Evolutionary conservation across 306 rosid genomes (phyloP).

Genomic region (Clitoria ternatea): DNA sequence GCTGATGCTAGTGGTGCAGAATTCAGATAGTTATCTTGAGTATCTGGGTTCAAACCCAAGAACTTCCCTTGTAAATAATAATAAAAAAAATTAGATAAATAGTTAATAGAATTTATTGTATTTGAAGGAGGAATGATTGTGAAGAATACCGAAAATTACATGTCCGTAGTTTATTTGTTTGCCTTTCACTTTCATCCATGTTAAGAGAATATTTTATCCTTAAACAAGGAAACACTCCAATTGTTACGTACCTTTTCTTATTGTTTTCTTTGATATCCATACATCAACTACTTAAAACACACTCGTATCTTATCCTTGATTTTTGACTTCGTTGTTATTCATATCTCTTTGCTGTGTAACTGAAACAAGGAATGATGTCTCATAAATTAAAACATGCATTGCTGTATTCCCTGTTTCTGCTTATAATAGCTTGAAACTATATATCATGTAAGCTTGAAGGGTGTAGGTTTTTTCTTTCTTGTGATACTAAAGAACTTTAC

Average conservation of each 20-base stretch:
- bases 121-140: neutral
- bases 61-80: no score
- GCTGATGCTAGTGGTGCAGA: no score
- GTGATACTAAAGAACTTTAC: neutral
- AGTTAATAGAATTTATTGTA: no score
- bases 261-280: neutral
- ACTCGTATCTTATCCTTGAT: neutral
- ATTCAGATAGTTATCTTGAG: no score
- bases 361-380: neutral
- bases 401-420: neutral
- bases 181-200: neutral
- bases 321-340: neutral
- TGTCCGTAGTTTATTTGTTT: neutral
- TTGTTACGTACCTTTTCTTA: neutral
- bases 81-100: no score
- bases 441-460: neutral
- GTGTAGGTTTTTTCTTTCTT: neutral
- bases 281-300: neutral
- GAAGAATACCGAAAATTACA: neutral
- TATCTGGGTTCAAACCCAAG: no score
- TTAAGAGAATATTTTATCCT: neutral
- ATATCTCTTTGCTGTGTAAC: neutral
- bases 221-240: neutral
- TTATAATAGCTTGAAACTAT: neutral
- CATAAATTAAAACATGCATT: neutral